These are phyloP conservation scores for Mycena olivaceomarginata DNA, from an alignment of 768 basidiomycete species.

Conservation along the genomic window DNA sequence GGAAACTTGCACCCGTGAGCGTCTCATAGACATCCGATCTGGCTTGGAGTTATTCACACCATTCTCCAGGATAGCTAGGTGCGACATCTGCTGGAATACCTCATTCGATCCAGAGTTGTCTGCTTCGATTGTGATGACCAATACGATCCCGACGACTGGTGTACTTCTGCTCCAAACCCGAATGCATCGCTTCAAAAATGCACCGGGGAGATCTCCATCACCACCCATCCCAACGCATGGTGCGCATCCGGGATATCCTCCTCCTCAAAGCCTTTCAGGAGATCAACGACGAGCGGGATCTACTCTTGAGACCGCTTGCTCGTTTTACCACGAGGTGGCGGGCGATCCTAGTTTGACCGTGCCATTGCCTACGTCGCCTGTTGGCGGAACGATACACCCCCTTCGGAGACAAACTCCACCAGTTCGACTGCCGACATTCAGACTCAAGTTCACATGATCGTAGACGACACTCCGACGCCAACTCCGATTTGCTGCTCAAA, in stretches of 20 bases:
- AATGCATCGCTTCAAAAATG: constrained; percentile 18
- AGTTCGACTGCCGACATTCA: too few species aligned
- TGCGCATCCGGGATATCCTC: constrained; percentile 22
- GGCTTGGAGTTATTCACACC: background rate
- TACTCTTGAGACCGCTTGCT: background rate
- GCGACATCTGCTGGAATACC: constrained; percentile 1
- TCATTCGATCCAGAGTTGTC: constrained; percentile 17
- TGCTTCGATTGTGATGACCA: constrained; percentile 24
- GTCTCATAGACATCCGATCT: background rate
- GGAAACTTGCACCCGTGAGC: constrained; percentile 28
- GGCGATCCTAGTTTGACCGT: background rate
- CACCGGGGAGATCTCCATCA: constrained; percentile 7
- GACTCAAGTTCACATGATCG: background rate
- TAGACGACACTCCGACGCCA: background rate
- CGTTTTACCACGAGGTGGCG: background rate
- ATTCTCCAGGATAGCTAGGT: background rate
- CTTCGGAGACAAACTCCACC: background rate
- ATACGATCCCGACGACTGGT: constrained; percentile 3
- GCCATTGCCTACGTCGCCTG: background rate
- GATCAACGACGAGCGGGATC: background rate
- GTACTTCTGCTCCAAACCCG: constrained; percentile 30
- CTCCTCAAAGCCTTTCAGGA: constrained; percentile 22
- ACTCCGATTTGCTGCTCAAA: too few species aligned
- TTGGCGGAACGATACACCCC: background rate
- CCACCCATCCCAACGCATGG: too few species aligned